phyloP scores from a whole-genome alignment of 2,329 filamentous ascomycete genomes.

The Cercospora sesami region DNA sequence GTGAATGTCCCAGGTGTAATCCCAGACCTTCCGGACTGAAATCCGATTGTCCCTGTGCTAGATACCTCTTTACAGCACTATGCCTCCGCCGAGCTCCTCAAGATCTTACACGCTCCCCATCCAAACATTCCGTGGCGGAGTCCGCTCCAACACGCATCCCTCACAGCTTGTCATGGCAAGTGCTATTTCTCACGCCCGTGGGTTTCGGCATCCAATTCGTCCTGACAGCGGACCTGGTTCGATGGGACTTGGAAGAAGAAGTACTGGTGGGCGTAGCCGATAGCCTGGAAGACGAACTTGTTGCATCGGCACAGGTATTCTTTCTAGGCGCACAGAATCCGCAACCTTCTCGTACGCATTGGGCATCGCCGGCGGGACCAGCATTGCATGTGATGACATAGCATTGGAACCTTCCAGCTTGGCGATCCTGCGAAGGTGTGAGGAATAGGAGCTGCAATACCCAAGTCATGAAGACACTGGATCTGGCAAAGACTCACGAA shows the following conservation, averaged over 20 bases:
- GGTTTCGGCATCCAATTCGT: neutral
- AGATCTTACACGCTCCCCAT: neutral
- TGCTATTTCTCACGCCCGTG: neutral
- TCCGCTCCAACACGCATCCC: neutral
- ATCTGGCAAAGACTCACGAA: neutral
- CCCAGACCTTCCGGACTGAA: neutral
- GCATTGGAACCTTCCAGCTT: conserved; percentile 7
- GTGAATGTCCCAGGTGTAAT: neutral
- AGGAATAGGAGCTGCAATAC: neutral
- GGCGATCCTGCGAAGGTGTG: neutral
- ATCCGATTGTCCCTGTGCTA: neutral
- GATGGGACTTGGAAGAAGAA: neutral
- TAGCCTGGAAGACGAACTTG: neutral
- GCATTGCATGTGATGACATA: conserved; percentile 4
- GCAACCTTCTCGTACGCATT: conserved; percentile 4
- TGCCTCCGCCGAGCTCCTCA: neutral
- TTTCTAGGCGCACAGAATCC: neutral
- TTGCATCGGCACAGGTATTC: neutral
- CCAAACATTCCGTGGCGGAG: neutral
- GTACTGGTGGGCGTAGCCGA: neutral
- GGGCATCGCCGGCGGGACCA: neutral
- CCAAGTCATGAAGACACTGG: neutral
- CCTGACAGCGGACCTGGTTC: neutral
- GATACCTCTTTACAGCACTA: neutral
- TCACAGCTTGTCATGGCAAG: conserved; percentile 1